These are phyloP conservation scores for Candida arabinofermentans DNA, from an alignment of 805 yeast species.

Conservation along the genomic window DNA sequence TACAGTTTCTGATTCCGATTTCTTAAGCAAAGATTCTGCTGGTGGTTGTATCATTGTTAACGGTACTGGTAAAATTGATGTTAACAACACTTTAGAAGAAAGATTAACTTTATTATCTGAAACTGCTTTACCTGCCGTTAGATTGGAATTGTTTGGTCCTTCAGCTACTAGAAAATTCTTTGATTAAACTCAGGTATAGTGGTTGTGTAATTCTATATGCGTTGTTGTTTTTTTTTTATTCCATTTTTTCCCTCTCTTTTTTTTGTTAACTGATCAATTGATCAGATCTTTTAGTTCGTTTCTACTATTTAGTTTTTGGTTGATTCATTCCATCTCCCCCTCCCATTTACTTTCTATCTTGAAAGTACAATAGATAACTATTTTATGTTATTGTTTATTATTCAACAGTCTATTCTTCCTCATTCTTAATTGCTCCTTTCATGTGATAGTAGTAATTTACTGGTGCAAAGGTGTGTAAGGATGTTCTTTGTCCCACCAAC, in stretches of 20 bases:
- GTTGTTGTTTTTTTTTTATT: not conserved
- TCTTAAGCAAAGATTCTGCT: constrained; percentile 58
- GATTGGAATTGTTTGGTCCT: constrained; percentile 85
- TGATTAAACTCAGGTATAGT: constrained; percentile 43
- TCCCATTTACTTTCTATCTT: no score
- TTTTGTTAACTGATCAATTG: not conserved
- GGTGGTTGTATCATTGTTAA: constrained; percentile 84
- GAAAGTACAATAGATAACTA: no score
- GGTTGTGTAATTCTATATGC: not conserved
- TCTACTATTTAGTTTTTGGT: not conserved
- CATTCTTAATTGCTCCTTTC: no score
- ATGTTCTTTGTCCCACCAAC: no score
- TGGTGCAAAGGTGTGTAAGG: no score
- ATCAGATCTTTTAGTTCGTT: not conserved
- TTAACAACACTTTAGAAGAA: constrained; percentile 91
- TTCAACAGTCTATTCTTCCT: no score
- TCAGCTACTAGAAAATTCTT: constrained; percentile 86
- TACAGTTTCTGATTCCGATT: constrained; percentile 50
- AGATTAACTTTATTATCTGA: constrained; percentile 79
- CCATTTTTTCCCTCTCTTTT: not conserved
- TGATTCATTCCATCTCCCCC: not conserved
- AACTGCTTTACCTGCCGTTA: constrained; percentile 86
- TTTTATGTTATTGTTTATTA: no score
- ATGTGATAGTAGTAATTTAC: no score
- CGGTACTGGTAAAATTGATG: constrained; percentile 76